Percentiles rank a stretch among this genome's conserved stretches.
Conservation (phyloP, 805 yeast species). For the Spathaspora gorwiae region DNA sequence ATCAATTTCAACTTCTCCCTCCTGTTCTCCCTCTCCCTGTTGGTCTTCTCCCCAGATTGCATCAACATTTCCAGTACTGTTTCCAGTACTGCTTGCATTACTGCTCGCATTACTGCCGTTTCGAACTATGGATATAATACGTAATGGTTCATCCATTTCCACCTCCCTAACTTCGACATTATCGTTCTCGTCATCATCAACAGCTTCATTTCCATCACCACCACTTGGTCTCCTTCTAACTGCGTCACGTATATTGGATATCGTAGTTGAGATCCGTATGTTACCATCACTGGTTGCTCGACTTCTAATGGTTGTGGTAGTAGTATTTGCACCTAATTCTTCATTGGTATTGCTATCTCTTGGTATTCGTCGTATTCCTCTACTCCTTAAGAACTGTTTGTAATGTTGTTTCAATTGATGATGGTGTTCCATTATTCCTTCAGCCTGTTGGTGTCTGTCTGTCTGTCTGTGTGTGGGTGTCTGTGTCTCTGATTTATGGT, state of each 20-base stretch:
- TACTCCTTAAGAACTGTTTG: background rate
- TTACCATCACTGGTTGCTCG: constrained; percentile 5
- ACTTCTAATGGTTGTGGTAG: background rate
- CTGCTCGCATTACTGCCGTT: background rate
- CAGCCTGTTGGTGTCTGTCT: background rate
- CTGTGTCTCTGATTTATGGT: too few species aligned
- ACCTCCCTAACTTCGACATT: background rate
- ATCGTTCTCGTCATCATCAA: background rate
- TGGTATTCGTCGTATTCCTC: background rate
- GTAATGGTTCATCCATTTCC: background rate
- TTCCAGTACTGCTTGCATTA: background rate
- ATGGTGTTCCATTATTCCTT: background rate
- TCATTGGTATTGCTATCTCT: background rate
- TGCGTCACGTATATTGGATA: constrained; percentile 1
- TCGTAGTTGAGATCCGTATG: constrained; percentile 2
- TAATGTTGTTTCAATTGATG: background rate
- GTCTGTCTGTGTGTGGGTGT: too few species aligned
- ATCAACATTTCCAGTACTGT: background rate
- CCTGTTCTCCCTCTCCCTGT: background rate
- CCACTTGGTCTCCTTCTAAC: background rate
- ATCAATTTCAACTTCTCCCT: background rate
- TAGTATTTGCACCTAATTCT: background rate
- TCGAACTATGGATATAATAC: background rate
- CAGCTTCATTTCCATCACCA: background rate
- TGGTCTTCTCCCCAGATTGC: background rate